phyloP scores from a whole-genome alignment of 257 asterid genomes.

The Verbena officinalis region DNA sequence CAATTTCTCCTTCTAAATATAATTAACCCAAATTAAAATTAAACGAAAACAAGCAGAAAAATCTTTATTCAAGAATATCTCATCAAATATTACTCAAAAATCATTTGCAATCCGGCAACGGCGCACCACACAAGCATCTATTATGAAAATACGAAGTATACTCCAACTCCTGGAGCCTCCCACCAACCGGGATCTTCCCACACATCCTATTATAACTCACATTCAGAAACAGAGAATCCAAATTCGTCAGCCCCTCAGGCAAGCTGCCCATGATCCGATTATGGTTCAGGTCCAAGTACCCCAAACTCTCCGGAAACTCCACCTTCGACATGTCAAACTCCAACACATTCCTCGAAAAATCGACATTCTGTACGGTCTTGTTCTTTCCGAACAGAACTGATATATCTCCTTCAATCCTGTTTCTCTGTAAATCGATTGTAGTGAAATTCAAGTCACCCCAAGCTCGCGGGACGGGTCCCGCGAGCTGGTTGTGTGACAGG shows the following conservation, averaged over 20 bases:
- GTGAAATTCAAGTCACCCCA: slow-evolving; percentile 40
- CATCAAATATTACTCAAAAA: too few species aligned
- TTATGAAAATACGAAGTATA: slow-evolving; percentile 42
- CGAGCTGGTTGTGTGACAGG: slow-evolving; percentile 63
- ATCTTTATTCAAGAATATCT: too few species aligned
- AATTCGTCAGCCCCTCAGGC: slow-evolving; percentile 43
- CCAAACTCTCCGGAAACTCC: slow-evolving; percentile 44
- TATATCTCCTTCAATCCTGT: slow-evolving; percentile 59
- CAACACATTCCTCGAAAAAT: slow-evolving; percentile 58
- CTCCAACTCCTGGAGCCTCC: slow-evolving; percentile 39
- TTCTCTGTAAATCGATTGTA: slow-evolving; percentile 44
- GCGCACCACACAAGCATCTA: slow-evolving; percentile 49
- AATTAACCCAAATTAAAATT: too few species aligned
- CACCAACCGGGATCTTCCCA: slow-evolving; percentile 50
- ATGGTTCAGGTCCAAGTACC: slow-evolving; percentile 52
- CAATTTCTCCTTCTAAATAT: too few species aligned
- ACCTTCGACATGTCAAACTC: slow-evolving; percentile 59
- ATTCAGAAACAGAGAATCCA: slow-evolving; percentile 36
- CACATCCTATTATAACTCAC: slow-evolving; percentile 61
- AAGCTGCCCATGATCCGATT: slow-evolving; percentile 52
- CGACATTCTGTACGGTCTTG: slow-evolving; percentile 37
- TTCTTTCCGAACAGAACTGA: slow-evolving; percentile 60
- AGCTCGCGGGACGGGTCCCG: slow-evolving; percentile 51
- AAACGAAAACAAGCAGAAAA: too few species aligned
- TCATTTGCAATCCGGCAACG: slow-evolving; percentile 41